phyloP scores from a whole-genome alignment of 176 grass and related monocot species.

The Carex cristatella region DNA sequence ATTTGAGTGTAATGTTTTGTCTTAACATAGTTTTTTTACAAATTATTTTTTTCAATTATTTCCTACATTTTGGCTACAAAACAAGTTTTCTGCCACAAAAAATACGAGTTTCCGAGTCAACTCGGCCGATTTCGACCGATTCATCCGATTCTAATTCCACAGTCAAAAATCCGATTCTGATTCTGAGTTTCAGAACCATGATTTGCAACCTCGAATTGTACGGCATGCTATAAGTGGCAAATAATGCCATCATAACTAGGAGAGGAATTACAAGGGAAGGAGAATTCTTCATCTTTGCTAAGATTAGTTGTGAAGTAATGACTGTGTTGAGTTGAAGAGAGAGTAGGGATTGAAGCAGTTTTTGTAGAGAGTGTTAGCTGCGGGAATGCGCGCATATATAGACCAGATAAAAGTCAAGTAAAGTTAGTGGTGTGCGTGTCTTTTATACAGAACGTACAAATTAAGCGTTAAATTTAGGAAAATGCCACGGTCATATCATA shows the following conservation, averaged over 20 bases:
- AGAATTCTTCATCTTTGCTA: neutral
- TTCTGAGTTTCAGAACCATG: neutral
- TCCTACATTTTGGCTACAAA: too few species aligned
- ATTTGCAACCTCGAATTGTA: constrained; percentile 56
- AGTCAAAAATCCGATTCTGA: too few species aligned
- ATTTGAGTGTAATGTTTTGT: too few species aligned
- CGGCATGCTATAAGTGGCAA: constrained; percentile 14
- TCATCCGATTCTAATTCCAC: too few species aligned
- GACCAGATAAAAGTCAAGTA: neutral
- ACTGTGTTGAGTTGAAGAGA: neutral
- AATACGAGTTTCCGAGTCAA: too few species aligned
- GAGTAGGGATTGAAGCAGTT: neutral
- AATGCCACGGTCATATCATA: neutral
- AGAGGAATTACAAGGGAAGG: neutral
- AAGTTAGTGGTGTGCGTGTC: neutral
- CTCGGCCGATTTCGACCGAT: too few species aligned
- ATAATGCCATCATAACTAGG: constrained; percentile 10
- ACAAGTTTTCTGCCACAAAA: too few species aligned
- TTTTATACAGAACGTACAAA: neutral
- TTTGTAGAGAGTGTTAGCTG: neutral
- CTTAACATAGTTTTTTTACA: too few species aligned
- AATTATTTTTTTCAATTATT: too few species aligned
- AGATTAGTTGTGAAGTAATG: neutral
- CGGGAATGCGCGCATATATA: neutral
- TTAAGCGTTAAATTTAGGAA: neutral